These are phyloP conservation scores for Leptographium wingfieldii DNA, from an alignment of 2,329 filamentous ascomycete genomes.

Conservation along the genomic window DNA sequence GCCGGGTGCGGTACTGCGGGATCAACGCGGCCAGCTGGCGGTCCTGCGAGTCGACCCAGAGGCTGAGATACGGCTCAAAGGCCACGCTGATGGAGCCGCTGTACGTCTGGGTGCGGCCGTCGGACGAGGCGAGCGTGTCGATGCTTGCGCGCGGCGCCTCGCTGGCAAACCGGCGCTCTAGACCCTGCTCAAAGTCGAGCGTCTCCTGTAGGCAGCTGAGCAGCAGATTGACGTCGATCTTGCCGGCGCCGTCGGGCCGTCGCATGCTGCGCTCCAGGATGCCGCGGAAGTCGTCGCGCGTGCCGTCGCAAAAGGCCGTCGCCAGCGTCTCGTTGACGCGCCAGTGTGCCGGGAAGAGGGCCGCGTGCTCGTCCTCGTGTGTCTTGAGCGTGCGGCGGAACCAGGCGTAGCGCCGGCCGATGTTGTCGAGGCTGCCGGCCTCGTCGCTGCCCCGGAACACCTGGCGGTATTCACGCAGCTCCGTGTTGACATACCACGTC, in stretches of 20 bases:
- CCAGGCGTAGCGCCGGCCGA: constrained; percentile 89
- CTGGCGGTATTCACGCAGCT: constrained; percentile 87
- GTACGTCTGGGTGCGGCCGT: constrained; percentile 66
- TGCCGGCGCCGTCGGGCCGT: constrained; percentile 54
- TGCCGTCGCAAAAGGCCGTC: constrained; percentile 89
- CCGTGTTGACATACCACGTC: constrained; percentile 97
- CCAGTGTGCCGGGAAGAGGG: constrained; percentile 80
- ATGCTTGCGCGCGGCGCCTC: constrained; percentile 59
- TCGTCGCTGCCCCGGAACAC: constrained; percentile 96
- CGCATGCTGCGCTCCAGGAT: constrained; percentile 84
- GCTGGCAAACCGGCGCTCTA: constrained; percentile 67
- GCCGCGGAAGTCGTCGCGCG: constrained; percentile 85
- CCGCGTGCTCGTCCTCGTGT: constrained; percentile 84
- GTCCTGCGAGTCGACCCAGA: constrained; percentile 96
- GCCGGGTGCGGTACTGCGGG: constrained; percentile 74
- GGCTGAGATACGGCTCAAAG: constrained; percentile 90
- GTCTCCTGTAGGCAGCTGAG: constrained; percentile 48
- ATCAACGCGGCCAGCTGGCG: constrained; percentile 74
- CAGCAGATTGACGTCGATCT: constrained; percentile 34
- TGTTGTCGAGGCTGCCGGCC: constrained; percentile 91
- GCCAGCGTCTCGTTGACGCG: constrained; percentile 80
- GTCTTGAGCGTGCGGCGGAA: constrained; percentile 92
- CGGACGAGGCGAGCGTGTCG: constrained; percentile 72
- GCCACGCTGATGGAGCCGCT: constrained; percentile 88
- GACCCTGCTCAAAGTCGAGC: constrained; percentile 85